phyloP scores from a whole-genome alignment of 2,329 filamentous ascomycete genomes.

The Macrophomina phaseolina region DNA sequence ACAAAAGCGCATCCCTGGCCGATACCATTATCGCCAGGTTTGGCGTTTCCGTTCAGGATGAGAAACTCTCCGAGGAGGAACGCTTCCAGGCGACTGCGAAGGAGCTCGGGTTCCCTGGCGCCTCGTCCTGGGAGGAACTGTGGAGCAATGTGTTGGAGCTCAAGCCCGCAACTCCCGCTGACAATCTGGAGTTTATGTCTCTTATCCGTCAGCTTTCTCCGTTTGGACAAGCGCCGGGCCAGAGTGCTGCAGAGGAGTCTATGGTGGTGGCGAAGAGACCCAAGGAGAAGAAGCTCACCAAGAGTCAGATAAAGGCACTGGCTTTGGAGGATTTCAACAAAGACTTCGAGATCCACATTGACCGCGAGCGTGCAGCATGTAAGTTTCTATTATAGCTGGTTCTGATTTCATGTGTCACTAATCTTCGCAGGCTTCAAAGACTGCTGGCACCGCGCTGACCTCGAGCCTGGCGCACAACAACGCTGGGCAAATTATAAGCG shows the following conservation, averaged over 20 bases:
- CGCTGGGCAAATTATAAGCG: constrained; percentile 42
- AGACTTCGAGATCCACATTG: constrained; percentile 38
- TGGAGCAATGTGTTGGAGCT: neutral
- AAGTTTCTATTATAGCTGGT: constrained; percentile 16
- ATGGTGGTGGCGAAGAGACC: neutral
- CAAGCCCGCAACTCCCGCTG: neutral
- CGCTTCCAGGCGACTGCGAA: neutral
- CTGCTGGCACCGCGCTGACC: constrained; percentile 52
- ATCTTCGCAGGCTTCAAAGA: constrained; percentile 46
- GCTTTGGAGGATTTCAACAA: constrained; percentile 27
- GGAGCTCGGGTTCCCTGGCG: neutral
- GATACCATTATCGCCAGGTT: neutral
- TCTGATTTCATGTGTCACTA: neutral
- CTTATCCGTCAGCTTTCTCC: neutral
- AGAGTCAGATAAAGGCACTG: neutral
- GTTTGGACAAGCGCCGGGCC: neutral
- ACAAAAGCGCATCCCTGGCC: neutral
- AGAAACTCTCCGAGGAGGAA: neutral
- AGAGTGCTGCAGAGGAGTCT: neutral
- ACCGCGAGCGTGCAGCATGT: constrained; percentile 46
- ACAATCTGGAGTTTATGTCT: neutral
- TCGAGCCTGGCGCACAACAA: constrained; percentile 47
- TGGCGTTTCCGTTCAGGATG: neutral
- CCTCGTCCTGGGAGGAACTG: neutral
- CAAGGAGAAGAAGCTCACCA: constrained; percentile 13